Base-by-base conservation (phyloP, 2,329 filamentous ascomycete genomes). In the Aspergillus clavatus region DNA sequence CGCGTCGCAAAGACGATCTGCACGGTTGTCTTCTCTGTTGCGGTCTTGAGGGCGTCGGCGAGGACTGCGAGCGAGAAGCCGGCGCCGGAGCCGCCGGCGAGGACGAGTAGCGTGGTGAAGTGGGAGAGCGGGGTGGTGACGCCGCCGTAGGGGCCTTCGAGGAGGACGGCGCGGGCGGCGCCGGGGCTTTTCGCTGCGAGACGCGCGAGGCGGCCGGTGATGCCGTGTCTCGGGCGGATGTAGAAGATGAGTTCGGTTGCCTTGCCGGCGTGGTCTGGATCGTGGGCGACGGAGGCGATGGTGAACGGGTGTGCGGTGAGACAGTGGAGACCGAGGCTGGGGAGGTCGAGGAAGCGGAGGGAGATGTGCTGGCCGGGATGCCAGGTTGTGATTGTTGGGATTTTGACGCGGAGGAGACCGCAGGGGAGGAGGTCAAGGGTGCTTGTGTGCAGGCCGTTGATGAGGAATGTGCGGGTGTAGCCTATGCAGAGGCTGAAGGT, bases 111-210 rank as follows among this genome's bases (percentile, higher is more conserved):
- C 6, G 61, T 62, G 38, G 78, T 71, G 40, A 71, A 73, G 0
- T 60, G 59, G 0, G 59, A 52, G 11, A 72, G 56, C 3, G 33
- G 68, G 4, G 58, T 52, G 14, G 79, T 58, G 4, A 58, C 46
- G 0, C 79, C 79, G 0, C 80, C 78, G 45, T 82, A 82, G 0
- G 80, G 80, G 0, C 80, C 80, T 31, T 83, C 80, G 1, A 83
- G 49, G 1, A 80, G 57, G 0, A 82, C 74, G 0, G 67, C 66
- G 1, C 77, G 61, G 0, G 59, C 51, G 0, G 53, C 43, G 0
- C 61, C 66, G 0, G 78, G 68, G 8, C 61, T 55, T 23, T 67
- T 60, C 4, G 48, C 39, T 0, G 73, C 73, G 5, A 70, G 43
- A 0, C 58, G 65, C 3, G 70, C 69, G 2, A 81, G 61, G 0